Evolutionary conservation across 306 rosid genomes (phyloP).

Genomic region (Acacia confusa): DNA sequence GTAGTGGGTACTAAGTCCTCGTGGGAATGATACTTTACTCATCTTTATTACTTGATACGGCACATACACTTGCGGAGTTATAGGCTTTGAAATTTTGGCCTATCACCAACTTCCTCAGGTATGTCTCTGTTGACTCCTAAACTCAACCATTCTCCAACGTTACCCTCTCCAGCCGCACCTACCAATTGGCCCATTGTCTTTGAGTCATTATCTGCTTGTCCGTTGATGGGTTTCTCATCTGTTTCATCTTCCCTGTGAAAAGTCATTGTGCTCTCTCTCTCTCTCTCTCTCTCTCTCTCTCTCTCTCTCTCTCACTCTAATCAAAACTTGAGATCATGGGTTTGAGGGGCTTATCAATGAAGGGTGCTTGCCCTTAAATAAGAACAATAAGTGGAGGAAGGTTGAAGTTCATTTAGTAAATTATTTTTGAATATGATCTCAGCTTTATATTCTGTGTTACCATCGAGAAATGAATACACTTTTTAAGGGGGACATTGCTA

Average conservation of each 20-base stretch:
- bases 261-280: constrained; percentile 32
- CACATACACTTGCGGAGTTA: too few species aligned
- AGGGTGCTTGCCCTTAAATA: constrained; percentile 41
- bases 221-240: constrained; percentile 24
- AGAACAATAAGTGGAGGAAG: not conserved
- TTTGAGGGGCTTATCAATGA: constrained; percentile 24
- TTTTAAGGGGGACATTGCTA: constrained; percentile 46
- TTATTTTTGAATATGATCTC: too few species aligned
- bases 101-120: not conserved
- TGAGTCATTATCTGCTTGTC: constrained; percentile 24
- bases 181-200: not conserved
- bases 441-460: constrained; percentile 37
- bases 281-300: too few species aligned
- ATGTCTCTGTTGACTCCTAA: constrained; percentile 46
- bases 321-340: constrained; percentile 20
- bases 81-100: too few species aligned
- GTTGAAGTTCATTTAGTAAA: constrained; percentile 29
- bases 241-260: constrained; percentile 26
- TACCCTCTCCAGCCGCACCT: too few species aligned
- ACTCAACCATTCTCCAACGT: constrained; percentile 62
- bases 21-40: too few species aligned
- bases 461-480: constrained; percentile 43
- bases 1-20: too few species aligned
- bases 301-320: not conserved
- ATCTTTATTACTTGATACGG: too few species aligned